Base-by-base conservation (phyloP, 2,329 filamentous ascomycete species). In the Ambrosiella beaveri region DNA sequence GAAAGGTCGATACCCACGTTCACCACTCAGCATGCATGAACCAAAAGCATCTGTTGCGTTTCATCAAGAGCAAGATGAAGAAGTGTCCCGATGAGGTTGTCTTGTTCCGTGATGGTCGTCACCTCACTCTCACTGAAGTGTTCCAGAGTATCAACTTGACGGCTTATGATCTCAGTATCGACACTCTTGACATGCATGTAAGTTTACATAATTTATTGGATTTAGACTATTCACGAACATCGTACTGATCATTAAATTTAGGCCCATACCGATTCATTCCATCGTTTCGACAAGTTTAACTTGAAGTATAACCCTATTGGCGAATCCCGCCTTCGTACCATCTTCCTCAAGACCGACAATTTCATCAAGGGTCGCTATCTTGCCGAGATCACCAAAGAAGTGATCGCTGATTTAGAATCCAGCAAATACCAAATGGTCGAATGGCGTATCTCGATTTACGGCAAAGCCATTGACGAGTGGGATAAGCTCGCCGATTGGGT, bases 11-110 rank as follows among this genome's bases (percentile, higher is more conserved):
- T 68, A 98, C 93, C 7, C 93, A 98, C 76, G 93, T 98, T 64
- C 93, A 98, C 68, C 93, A 98, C 70, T 98, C 93, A 13, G 93
- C 93, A 27, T 98, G 93, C 69, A 98, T 98, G 93, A 98, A 98
- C 68, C 93, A 98, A 71, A 98, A 98, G 72, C 93, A 98, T 77
- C 73, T 98, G 59, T 75, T 98, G 61, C 88, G 93, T 57, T 98
- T 98, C 71, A 98, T 98, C 75, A 98, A 98, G 72, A 95, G 89
- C 71, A 98, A 98, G 73, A 96, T 98, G 88, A 97, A 96, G 78
- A 98, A 95, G 71, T 93, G 81, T 15, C 89, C 90, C 0, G 87
- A 97, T 65, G 93, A 98, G 71, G 82, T 93, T 38, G 93, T 98
- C 6, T 78, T 98, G 50, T 94, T 83, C 69, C 81, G 93, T 67